These are phyloP conservation scores for Straminergon stramineum DNA, from an alignment of 225 moss, liverwort and hornwort species.

Conservation along the genomic window DNA sequence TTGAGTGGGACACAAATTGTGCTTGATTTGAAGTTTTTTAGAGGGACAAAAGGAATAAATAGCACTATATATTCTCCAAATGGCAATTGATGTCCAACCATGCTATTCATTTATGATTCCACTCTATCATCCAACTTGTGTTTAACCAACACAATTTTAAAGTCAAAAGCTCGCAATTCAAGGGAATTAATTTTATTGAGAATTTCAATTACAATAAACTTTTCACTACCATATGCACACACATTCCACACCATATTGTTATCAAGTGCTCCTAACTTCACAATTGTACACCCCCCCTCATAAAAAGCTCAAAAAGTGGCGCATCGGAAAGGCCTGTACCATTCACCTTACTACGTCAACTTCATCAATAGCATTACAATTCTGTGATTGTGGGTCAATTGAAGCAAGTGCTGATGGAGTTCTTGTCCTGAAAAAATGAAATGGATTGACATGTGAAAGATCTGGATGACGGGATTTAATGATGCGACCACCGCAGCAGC, in stretches of 20 bases:
- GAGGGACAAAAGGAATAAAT: too few species aligned
- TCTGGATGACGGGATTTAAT: not conserved
- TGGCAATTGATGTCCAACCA: not conserved
- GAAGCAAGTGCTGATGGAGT: not conserved
- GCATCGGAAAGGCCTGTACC: not conserved
- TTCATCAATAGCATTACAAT: not conserved
- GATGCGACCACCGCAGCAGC: not conserved
- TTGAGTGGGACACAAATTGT: too few species aligned
- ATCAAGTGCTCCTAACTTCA: not conserved
- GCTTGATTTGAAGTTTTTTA: too few species aligned
- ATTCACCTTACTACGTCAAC: not conserved
- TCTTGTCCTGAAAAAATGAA: not conserved
- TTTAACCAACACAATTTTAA: not conserved
- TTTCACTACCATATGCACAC: too few species aligned
- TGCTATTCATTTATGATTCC: too few species aligned
- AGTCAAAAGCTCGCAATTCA: not conserved
- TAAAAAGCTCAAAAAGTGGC: not conserved
- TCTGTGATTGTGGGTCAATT: not conserved
- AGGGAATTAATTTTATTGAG: not conserved
- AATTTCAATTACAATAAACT: not conserved
- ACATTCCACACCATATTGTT: not conserved
- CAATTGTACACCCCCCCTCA: too few species aligned
- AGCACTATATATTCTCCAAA: not conserved
- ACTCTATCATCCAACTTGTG: not conserved
- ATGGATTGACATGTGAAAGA: not conserved